Evolutionary conservation across 495 filamentous ascomycete genomes (phyloP).

Genomic region (Schizothecium vesticola): DNA sequence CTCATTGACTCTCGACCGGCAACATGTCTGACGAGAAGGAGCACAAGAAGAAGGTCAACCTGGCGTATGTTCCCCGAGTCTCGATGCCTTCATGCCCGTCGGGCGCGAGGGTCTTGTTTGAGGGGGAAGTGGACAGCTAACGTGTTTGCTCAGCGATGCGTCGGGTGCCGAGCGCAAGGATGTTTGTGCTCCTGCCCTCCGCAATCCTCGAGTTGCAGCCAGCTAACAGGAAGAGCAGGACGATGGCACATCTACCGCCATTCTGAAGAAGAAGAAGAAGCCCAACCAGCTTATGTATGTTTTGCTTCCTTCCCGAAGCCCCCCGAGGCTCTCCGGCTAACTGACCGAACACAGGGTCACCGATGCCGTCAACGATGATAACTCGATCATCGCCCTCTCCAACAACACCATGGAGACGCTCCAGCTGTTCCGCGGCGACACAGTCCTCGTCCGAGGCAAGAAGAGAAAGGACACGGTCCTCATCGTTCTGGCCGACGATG

Average conservation of each 20-base stretch:
- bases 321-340: slow-evolving; percentile 7
- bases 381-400: slow-evolving; percentile 96
- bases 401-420: slow-evolving; percentile 99
- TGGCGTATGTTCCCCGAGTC: slow-evolving; percentile 60
- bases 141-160: slow-evolving; percentile 59
- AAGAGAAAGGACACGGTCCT: slow-evolving; percentile 99
- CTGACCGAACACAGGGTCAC: slow-evolving; percentile 69
- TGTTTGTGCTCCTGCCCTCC: slow-evolving; percentile 50
- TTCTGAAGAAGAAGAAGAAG: slow-evolving; percentile 99
- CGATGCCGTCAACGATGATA: slow-evolving; percentile 97
- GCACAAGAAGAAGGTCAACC: slow-evolving; percentile 89
- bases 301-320: slow-evolving; percentile 3
- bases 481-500: slow-evolving; percentile 95
- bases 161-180: slow-evolving; percentile 86
- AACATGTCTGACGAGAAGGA: slow-evolving; percentile 51
- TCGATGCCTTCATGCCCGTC: background rate
- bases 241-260: slow-evolving; percentile 92
- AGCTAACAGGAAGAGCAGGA: slow-evolving; percentile 48
- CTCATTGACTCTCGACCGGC: slow-evolving; percentile 11
- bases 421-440: slow-evolving; percentile 96
- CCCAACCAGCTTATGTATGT: slow-evolving; percentile 92
- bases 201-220: slow-evolving; percentile 9
- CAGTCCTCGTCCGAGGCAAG: slow-evolving; percentile 96
- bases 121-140: slow-evolving; percentile 22
- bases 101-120: background rate